Conservation (phyloP, 306 rosid genomes). For the Corylus heterophylla region DNA sequence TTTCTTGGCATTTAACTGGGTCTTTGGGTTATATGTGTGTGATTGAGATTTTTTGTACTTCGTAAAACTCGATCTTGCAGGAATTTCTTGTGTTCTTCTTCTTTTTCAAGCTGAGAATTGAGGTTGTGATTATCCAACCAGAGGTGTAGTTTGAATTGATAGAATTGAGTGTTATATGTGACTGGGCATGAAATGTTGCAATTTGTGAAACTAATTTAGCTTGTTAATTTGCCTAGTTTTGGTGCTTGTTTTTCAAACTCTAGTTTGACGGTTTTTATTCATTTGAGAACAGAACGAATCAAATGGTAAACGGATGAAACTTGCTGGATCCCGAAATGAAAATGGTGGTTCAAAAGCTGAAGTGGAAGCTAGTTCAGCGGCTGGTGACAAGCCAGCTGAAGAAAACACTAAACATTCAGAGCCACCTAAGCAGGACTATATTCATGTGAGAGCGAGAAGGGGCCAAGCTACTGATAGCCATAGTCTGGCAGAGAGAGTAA, state of each 20-base stretch:
- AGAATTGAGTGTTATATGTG: not conserved
- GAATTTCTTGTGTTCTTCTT: not conserved
- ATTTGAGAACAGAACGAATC: slow-evolving; percentile 44
- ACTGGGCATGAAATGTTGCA: not conserved
- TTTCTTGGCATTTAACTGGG: not conserved
- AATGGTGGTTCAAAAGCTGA: slow-evolving; percentile 39
- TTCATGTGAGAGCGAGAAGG: slow-evolving; percentile 95
- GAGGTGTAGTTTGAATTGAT: not conserved
- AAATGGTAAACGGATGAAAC: slow-evolving; percentile 55
- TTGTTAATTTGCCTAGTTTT: not conserved
- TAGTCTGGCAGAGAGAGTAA: slow-evolving; percentile 92
- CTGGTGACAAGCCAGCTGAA: slow-evolving; percentile 49
- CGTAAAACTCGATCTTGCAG: not conserved
- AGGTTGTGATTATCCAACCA: not conserved
- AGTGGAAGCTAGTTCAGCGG: slow-evolving; percentile 52
- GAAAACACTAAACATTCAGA: slow-evolving; percentile 50
- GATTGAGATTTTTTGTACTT: not conserved
- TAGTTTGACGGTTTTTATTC: not conserved
- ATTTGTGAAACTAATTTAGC: not conserved
- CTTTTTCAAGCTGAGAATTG: not conserved
- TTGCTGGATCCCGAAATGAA: slow-evolving; percentile 39
- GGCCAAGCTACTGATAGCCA: slow-evolving; percentile 99
- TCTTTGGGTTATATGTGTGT: not conserved
- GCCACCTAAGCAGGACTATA: slow-evolving; percentile 78
- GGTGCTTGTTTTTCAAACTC: not conserved